Evolutionary conservation across 2,329 filamentous ascomycete genomes (phyloP).

Genomic region (Cladosporium halotolerans): DNA sequence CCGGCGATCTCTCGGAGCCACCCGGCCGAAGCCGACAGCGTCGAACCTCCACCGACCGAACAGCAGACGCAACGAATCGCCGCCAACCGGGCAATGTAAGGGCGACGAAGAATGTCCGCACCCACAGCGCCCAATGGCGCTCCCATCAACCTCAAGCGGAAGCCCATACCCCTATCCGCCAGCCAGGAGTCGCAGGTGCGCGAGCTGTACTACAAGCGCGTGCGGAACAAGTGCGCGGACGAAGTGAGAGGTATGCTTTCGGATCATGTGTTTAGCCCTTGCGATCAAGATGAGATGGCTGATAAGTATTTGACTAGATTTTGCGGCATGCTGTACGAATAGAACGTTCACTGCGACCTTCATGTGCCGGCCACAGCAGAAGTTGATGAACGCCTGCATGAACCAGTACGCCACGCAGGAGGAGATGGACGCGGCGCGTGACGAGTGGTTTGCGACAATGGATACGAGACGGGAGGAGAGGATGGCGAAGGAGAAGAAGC

Average conservation of each 20-base stretch:
- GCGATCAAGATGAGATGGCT: not conserved
- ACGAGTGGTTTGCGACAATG: conserved; percentile 84
- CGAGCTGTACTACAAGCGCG: conserved; percentile 72
- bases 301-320: conserved; percentile 51
- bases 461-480: conserved; percentile 63
- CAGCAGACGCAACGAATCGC: too few relatives aligned
- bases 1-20: too few relatives aligned
- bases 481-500: conserved; percentile 48
- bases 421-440: conserved; percentile 80
- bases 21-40: too few relatives aligned
- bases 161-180: conserved; percentile 76
- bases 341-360: conserved; percentile 85
- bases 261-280: not conserved
- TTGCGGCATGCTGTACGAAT: conserved; percentile 80
- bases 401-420: conserved; percentile 72
- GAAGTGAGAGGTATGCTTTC: conserved; percentile 41
- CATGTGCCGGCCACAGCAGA: conserved; percentile 71
- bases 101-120: not conserved
- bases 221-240: conserved; percentile 65
- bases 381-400: conserved; percentile 93
- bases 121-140: conserved; percentile 16
- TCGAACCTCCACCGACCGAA: too few relatives aligned
- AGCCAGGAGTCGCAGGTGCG: conserved; percentile 76
- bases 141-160: conserved; percentile 42
- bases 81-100: too few relatives aligned